A percentile compares a stretch with the other conserved stretches of the same genome.
Evolutionary conservation across 768 basidiomycete species (phyloP).

Genomic region (Leucocoprinus sp.): DNA sequence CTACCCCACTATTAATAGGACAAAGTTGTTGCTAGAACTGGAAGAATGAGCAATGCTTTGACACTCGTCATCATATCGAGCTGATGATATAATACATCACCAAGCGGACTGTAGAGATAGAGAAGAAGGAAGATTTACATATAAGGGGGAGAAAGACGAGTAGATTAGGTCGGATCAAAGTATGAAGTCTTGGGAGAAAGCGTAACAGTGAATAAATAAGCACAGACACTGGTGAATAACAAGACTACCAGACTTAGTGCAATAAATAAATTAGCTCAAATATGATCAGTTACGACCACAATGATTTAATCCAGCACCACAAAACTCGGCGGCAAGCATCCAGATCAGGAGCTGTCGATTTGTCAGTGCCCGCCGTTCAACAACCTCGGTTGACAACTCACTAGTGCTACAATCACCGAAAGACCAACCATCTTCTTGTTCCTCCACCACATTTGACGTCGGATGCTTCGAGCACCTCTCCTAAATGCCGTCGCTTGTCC

Average conservation of each 20-base stretch:
- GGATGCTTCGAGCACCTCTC: conserved; percentile 74
- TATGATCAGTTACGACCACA: conserved; percentile 30
- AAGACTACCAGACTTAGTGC: no score
- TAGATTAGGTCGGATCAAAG: no score
- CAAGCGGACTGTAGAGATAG: no score
- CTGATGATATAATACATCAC: no score
- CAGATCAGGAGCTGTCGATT: conserved; percentile 61
- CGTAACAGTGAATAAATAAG: background rate
- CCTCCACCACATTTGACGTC: conserved; percentile 88
- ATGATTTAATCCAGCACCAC: conserved; percentile 71
- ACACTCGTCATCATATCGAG: no score
- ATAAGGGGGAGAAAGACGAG: no score
- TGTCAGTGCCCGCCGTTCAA: conserved; percentile 2
- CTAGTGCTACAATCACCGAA: conserved; percentile 61
- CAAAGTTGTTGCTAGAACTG: no score
- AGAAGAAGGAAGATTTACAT: no score
- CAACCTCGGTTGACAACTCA: conserved; percentile 25
- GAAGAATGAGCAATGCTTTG: no score
- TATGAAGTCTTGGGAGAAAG: background rate
- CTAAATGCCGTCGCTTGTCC: conserved; percentile 92
- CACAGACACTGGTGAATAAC: no score
- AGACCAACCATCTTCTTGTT: conserved; percentile 65
- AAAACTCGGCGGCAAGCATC: conserved; percentile 82
- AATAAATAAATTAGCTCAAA: no score
- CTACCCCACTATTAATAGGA: no score